Base-by-base conservation (phyloP, 306 rosid genomes). In the Castanea mollissima region DNA sequence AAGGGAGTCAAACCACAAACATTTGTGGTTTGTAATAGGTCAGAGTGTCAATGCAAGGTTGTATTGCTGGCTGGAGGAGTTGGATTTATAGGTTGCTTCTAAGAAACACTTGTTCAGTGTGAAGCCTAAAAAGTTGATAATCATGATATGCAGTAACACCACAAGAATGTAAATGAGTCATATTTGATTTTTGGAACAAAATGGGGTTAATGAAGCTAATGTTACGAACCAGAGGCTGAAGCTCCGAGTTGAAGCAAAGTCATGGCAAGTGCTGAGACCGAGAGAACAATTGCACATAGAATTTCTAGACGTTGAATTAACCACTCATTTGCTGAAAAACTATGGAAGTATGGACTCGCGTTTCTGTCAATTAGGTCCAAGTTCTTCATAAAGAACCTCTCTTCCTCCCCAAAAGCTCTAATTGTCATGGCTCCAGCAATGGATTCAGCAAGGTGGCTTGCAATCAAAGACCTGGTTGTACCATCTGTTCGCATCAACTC, bases 301-400 rank as follows among this genome's bases (percentile, higher is more conserved):
- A 51, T 60, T 63, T 83, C 86, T 6, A 83, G 80, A 35, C 78
- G 78, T 54, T 41, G 65, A 7, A 76, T 79, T 73, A 83, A 8
- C 83, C 86, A 83, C 75, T 83, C 83, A 63, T 71, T 79, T 62
- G 86, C 80, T 60, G 86, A 79, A 55, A 83, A 79, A 15, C 65
- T 79, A 21, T 44, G 14, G 74, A 83, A 83, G 76, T 75, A 31
- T 16, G 71, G 63, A 9, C 78, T 63, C 9, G 83, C 76, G 51
- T 83, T 75, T 54, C 35, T 76, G 76, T 83, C 86, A 59, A 79
- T 75, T 11, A 75, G 65, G 14, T 79, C 72, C 46, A 79, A 75
- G 75, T 55, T 41, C 25, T 79, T 83, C 0, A 5, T 51, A n/a
- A 75, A 74, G 65, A 76, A 71, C 1, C 70, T 67, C 19, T 79